Base-by-base conservation (phyloP, 495 filamentous ascomycete species). In the Talaromyces trachyspermus region DNA sequence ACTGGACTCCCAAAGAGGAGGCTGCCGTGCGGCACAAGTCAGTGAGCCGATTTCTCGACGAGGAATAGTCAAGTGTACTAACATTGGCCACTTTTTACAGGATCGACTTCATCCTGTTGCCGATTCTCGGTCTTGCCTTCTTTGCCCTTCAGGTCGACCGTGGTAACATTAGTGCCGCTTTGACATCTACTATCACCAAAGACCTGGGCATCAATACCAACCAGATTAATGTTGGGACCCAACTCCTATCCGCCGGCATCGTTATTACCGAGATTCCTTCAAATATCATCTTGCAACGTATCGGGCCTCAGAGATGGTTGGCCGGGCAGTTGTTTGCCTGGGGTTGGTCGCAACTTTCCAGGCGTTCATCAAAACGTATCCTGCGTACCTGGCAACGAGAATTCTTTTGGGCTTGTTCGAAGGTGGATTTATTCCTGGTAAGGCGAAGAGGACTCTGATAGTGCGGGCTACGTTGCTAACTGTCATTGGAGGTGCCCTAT, bases 401-500 rank as follows among this genome's bases (percentile, higher is more conserved):
- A 49, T 81, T 4, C 52, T 80, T 2, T 62, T 81, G 4, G 78
- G 76, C n/a, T 60, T 78, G 42, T 70, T 71, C 35, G 79, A 83
- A 48, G 71, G 72, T 3, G 78, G 77, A 0, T 83, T 79, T 51
- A 80, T 81, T 47, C 78, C 78, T 10, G 77, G 72, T 66, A 49
- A 15, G 44, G 38, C 10, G 5, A 8, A n/a, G n/a, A n/a, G n/a
- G n/a, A n/a, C n/a, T n/a, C n/a, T n/a, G n/a, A n/a, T n/a, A n/a
- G n/a, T n/a, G n/a, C n/a, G n/a, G n/a, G n/a, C n/a, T 27, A 10
- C 0, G 1, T 23, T 23, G 8, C 5, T 33, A 19, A 26, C 1
- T 5, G 30, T 84, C 6, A 83, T 77, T 49, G 76, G 80, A 36
- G 86, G 82, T 19, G 70, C 73, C 3, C 59, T 83, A 1, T 83